These are phyloP conservation scores for Alternaria novae-zelandiae DNA, from an alignment of 2,329 filamentous ascomycete genomes.

Conservation along the genomic window DNA sequence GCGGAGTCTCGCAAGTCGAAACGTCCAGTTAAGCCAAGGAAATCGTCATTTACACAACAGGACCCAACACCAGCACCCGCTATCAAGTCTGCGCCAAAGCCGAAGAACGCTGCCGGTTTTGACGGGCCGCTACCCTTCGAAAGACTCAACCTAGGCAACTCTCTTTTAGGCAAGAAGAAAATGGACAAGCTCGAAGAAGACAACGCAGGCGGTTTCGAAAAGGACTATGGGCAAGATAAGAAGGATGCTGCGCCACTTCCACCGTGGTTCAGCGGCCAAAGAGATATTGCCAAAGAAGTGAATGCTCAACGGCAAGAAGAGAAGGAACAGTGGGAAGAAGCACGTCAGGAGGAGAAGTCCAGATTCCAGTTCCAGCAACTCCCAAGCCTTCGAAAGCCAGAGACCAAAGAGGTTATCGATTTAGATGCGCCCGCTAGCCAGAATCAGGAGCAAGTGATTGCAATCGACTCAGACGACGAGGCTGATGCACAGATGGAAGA, in stretches of 20 bases:
- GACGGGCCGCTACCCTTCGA: conserved; percentile 90
- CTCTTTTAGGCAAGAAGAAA: conserved; percentile 59
- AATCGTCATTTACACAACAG: conserved; percentile 39
- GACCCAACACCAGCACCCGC: conserved; percentile 7
- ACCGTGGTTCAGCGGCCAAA: conserved; percentile 72
- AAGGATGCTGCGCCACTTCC: conserved; percentile 67
- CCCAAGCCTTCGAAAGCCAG: conserved; percentile 63
- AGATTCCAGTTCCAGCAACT: conserved; percentile 70
- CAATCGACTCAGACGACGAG: conserved; percentile 68
- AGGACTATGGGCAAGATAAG: conserved; percentile 49
- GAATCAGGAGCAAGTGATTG: conserved; percentile 60
- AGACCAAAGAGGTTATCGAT: conserved; percentile 57
- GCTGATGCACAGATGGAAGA: conserved; percentile 48
- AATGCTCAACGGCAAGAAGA: conserved; percentile 52
- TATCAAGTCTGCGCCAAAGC: conserved; percentile 43
- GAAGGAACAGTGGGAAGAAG: conserved; percentile 60
- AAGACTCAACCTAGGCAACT: conserved; percentile 73
- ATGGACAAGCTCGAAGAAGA: conserved; percentile 61
- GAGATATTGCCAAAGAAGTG: conserved; percentile 64
- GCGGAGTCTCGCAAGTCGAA: conserved; percentile 69
- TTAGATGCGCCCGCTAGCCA: conserved; percentile 53
- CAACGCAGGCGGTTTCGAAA: conserved; percentile 70
- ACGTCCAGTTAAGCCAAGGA: conserved; percentile 37
- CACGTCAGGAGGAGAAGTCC: conserved; percentile 60
- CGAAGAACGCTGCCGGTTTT: conserved; percentile 67